Percentiles rank a stretch among this genome's conserved stretches.
phyloP scores from a whole-genome alignment of 176 grass and related monocot species.

The Eragrostis nindensis region DNA sequence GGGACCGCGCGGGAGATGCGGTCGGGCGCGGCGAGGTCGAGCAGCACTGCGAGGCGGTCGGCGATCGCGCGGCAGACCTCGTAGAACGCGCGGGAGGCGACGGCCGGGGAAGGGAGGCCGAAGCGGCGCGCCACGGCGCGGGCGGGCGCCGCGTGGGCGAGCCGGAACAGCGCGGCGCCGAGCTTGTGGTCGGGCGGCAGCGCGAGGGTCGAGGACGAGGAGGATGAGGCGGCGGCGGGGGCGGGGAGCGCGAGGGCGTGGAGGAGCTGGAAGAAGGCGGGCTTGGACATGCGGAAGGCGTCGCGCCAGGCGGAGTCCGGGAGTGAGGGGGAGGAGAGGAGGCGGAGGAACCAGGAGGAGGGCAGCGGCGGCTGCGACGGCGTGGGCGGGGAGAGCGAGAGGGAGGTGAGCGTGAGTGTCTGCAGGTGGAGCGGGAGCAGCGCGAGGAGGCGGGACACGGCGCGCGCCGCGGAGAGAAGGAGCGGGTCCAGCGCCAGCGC shows the following conservation, averaged over 20 bases:
- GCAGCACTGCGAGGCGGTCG: slow-evolving; percentile 57
- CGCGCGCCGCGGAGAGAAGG: slow-evolving; percentile 47
- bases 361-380: slow-evolving; percentile 41
- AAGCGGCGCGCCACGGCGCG: slow-evolving; percentile 78
- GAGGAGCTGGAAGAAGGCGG: slow-evolving; percentile 74
- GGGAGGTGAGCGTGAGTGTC: slow-evolving; percentile 62
- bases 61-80: slow-evolving; percentile 81
- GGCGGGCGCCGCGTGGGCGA: slow-evolving; percentile 69
- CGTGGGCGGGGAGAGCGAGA: slow-evolving; percentile 59
- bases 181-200: slow-evolving; percentile 77
- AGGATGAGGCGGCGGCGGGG: slow-evolving; percentile 8
- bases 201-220: slow-evolving; percentile 38
- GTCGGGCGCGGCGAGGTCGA: slow-evolving; percentile 65
- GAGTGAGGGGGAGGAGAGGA: slow-evolving; percentile 50
- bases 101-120: slow-evolving; percentile 58
- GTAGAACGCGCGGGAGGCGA: slow-evolving; percentile 80
- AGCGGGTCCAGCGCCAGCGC: slow-evolving; percentile 49
- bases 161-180: slow-evolving; percentile 80
- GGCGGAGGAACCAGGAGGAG: slow-evolving; percentile 81
- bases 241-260: slow-evolving; percentile 60
- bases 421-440: slow-evolving; percentile 64
- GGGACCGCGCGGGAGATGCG: slow-evolving; percentile 66
- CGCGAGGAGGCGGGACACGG: slow-evolving; percentile 57
- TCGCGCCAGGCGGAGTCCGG: slow-evolving; percentile 61
- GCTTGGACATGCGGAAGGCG: slow-evolving; percentile 74